Conservation (phyloP, 2,329 filamentous ascomycete genomes). For the Arachnopeziza araneosa region DNA sequence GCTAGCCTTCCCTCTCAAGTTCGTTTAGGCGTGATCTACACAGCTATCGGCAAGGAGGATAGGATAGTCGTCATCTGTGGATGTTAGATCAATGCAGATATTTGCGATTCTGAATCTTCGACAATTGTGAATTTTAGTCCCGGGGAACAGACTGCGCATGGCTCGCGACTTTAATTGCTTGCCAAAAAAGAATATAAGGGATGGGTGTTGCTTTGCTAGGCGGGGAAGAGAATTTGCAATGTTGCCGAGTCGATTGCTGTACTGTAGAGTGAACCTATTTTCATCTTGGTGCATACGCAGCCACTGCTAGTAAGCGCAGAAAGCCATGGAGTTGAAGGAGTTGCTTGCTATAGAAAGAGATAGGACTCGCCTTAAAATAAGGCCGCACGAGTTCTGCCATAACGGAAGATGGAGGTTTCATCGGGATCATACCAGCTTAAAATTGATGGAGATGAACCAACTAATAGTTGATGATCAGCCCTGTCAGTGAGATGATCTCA, state of each 20-base stretch:
- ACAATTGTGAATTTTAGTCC: conserved; percentile 11
- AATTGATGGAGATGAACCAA: too few relatives aligned
- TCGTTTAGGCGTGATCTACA: conserved; percentile 4
- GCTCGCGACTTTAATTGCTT: conserved; percentile 8
- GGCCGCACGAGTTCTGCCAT: too few relatives aligned
- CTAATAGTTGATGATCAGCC: too few relatives aligned
- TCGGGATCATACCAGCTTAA: too few relatives aligned
- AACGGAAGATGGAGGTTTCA: too few relatives aligned
- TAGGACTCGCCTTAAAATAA: not conserved
- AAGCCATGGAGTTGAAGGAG: conserved; percentile 1
- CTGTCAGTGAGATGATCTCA: too few relatives aligned
- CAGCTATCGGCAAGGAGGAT: conserved; percentile 15
- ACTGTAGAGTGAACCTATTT: conserved; percentile 7
- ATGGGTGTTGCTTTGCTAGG: conserved; percentile 14
- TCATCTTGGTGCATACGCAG: conserved; percentile 12
- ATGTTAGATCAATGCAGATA: conserved; percentile 11
- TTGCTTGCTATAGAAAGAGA: not conserved
- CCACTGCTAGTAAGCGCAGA: conserved; percentile 9
- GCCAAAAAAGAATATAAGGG: conserved; percentile 12
- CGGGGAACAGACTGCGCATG: conserved; percentile 11
- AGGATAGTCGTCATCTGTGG: conserved; percentile 10
- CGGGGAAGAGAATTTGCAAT: conserved; percentile 11
- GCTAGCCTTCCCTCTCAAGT: conserved; percentile 5
- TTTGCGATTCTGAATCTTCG: conserved; percentile 15
- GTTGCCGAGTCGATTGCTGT: conserved; percentile 11